Base-by-base conservation (phyloP, 2,329 filamentous ascomycete genomes). In the Alternaria panax region DNA sequence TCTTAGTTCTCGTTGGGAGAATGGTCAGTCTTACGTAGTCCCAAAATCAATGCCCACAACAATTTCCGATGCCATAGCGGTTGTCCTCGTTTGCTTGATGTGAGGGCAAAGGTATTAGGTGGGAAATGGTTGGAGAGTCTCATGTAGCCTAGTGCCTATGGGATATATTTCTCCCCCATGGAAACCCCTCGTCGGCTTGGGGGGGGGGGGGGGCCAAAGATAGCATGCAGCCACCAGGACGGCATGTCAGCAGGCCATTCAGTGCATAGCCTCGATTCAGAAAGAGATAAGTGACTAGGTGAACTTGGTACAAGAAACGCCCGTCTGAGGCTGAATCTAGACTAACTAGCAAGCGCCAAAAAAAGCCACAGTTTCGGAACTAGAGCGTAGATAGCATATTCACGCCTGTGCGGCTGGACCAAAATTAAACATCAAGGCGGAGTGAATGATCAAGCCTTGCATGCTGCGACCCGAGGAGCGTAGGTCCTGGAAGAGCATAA, bases 31-130 rank as follows among this genome's bases (percentile, higher is more conserved):
- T 60, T 64, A 74, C 73, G 71, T 74, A 28, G 73, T 75, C 30
- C 73, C 72, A 54, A 75, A 75, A 46, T 75, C 73, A 30, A 76
- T 69, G 9, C 72, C 72, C 25, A 76, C 56, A 8, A 71, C 50
- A 32, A 73, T 55, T 12, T 42, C 38, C 18, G 38, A 42, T 9
- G 38, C 38, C 38, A 42, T 70, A 14, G 38, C 5, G 48, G 5
- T 30, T 32, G 18, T 34, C 14, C 7, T n/a, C 7, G 32, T 34
- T 16, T n/a, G 32, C 32, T n/a, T 5, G 14, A 16, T 1, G 12
- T 34, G 32, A 34, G 32, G 14, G 9, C 2, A 34, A n/a, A 34
- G 32, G 32, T 34, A 34, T 34, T 7, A 6, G 4, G 32, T 16
- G n/a, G 12, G 14, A 34, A 34, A 34, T 16, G 3, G 12, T 34